These are phyloP conservation scores for Pneumocystis oryctolagi DNA, from an alignment of 1,139 yeast species.

Conservation along the genomic window DNA sequence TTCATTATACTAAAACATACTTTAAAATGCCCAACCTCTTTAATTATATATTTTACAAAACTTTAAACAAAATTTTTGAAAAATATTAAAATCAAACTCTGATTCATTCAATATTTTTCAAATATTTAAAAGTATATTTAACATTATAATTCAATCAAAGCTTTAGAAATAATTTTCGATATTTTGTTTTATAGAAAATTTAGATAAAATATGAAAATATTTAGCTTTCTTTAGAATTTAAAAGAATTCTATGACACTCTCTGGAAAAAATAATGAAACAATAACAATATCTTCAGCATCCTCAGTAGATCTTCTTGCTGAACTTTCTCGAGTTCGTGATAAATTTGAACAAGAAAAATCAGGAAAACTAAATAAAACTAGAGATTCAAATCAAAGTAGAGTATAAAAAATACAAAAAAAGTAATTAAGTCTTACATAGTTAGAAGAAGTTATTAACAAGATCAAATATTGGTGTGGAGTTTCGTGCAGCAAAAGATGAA, in stretches of 20 bases:
- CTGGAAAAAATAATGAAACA: slow-evolving; percentile 6
- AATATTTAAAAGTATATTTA: no score
- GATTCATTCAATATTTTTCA: no score
- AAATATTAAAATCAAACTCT: no score
- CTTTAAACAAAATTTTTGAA: no score
- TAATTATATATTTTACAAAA: neutral
- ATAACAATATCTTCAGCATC: slow-evolving; percentile 16
- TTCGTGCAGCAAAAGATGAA: slow-evolving; percentile 10
- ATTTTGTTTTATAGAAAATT: no score
- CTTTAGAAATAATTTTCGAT: no score
- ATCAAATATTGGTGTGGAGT: slow-evolving; percentile 12
- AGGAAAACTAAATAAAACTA: slow-evolving; percentile 18
- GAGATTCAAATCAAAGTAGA: slow-evolving; percentile 24
- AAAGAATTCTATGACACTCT: neutral
- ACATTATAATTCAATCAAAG: no score
- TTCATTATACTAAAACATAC: neutral
- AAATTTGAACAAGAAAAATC: slow-evolving; percentile 11
- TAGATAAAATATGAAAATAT: no score
- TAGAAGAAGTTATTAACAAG: slow-evolving; percentile 1
- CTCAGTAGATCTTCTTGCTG: slow-evolving; percentile 17
- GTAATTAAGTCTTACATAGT: slow-evolving; percentile 1
- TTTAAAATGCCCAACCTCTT: neutral
- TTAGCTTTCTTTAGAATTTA: neutral
- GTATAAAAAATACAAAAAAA: neutral
- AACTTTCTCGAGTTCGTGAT: slow-evolving; percentile 17